Conservation (phyloP, 2,329 filamentous ascomycete genomes). For the Xylariaceae sp. region DNA sequence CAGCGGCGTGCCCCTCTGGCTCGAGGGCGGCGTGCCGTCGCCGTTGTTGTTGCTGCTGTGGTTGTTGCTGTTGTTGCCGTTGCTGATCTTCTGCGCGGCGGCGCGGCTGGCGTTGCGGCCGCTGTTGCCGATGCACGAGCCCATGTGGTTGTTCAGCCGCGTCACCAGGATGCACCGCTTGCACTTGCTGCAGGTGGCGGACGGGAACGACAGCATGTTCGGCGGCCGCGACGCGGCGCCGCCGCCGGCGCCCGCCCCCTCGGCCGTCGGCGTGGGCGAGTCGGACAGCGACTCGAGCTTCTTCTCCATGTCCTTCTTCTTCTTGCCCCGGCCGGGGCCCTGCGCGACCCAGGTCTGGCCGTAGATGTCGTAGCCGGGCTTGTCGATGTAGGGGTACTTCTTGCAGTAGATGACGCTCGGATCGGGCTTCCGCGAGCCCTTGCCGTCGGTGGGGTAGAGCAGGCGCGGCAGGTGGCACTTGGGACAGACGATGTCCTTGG, state of each 20-base stretch:
- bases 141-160: slow-evolving; percentile 61
- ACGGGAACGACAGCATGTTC: slow-evolving; percentile 57
- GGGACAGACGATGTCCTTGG: slow-evolving; percentile 63
- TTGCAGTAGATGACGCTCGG: slow-evolving; percentile 70
- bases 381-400: slow-evolving; percentile 68
- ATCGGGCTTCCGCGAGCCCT: slow-evolving; percentile 56
- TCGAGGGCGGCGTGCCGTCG: slow-evolving; percentile 53
- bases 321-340: slow-evolving; percentile 63
- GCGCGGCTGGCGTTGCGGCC: slow-evolving; percentile 55
- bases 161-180: slow-evolving; percentile 59
- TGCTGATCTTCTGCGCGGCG: slow-evolving; percentile 56
- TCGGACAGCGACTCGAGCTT: slow-evolving; percentile 39
- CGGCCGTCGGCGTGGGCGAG: slow-evolving; percentile 37
- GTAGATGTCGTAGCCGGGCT: slow-evolving; percentile 72
- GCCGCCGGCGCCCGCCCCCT: slow-evolving; percentile 30
- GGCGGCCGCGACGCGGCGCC: slow-evolving; percentile 37
- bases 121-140: slow-evolving; percentile 59
- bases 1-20: slow-evolving; percentile 54
- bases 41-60: slow-evolving; percentile 35
- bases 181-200: slow-evolving; percentile 60
- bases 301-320: slow-evolving; percentile 70
- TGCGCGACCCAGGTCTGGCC: slow-evolving; percentile 73
- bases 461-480: slow-evolving; percentile 68
- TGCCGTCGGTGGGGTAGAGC: slow-evolving; percentile 64
- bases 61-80: slow-evolving; percentile 44